Base-by-base conservation (phyloP, 106 monocot genomes). In the Iris macrosiphon region DNA sequence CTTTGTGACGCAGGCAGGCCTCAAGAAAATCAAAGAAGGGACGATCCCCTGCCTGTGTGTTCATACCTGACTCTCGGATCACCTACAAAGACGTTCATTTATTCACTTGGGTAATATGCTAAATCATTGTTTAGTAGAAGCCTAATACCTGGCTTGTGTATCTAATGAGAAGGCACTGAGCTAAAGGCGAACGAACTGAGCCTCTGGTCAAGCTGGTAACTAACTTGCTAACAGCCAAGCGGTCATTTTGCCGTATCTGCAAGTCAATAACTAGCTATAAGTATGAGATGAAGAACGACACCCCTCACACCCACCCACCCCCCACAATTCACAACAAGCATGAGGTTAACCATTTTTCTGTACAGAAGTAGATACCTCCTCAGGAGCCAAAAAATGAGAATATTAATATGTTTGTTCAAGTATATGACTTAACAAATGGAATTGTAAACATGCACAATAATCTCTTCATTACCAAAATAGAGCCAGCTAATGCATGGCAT, bases 161-260 rank as follows among this genome's bases (percentile, higher is more conserved):
- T 49, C 98, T 58, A 56, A 99, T 87, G 29, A 99, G 62, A 44
- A 99, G 91, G 68, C 98, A 99, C 57, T 91, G 91, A 12, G 98
- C 98, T 54, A 99, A 70, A 71, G 98, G 91, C 33, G 91, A 91
- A n/a, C 91, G 83, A 10, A 91, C 87, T 33, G 83, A 70, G 59
- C 91, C 98, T 52, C 67, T 99, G 29, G 91, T 99, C 65, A 90
- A 75, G 68, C 84, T 99, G 27, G 80, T 76, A 27, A 99, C 87
- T 28, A 99, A 75, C 61, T 99, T 99, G 77, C 81, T 91, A 65
- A 99, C 78, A 62, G 98, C 98, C 51, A 99, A 68, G 42, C 98
- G 90, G 48, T 99, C 98, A 81, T 84, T 90, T 76, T 99, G 91
- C 24, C 87, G 74, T 61, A 99, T 99, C 98, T 99, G 79, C 28